A percentile compares a stretch with the other conserved stretches of the same genome.
These are phyloP conservation scores for Triticum aestivum DNA, from an alignment of 176 grass and related monocot genomes.

Conservation along the genomic window DNA sequence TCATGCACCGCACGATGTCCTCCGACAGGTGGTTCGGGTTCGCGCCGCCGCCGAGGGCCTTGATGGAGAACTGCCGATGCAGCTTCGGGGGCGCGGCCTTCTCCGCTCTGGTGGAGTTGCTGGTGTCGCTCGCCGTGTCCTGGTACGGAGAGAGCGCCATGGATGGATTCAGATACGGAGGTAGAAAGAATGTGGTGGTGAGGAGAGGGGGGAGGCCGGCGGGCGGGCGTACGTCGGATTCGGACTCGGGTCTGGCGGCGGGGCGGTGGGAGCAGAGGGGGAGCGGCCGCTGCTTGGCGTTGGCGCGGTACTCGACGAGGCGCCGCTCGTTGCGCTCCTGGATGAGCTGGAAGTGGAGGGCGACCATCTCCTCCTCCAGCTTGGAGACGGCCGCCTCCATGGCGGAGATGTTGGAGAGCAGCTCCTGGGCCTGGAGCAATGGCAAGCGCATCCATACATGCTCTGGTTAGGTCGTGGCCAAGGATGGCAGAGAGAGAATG, in stretches of 20 bases:
- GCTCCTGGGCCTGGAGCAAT: constrained; percentile 60
- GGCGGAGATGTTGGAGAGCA: constrained; percentile 71
- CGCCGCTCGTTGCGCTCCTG: constrained; percentile 96
- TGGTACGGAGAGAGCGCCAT: constrained; percentile 26
- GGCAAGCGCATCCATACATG: no score
- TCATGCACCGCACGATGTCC: constrained; percentile 88
- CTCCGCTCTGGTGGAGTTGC: constrained; percentile 1
- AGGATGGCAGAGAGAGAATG: not conserved
- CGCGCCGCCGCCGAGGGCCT: constrained; percentile 26
- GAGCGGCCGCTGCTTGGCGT: constrained; percentile 30
- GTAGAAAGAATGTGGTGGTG: not conserved
- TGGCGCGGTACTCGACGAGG: constrained; percentile 75
- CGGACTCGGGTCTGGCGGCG: not conserved
- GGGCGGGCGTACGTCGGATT: constrained; percentile 21
- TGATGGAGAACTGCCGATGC: constrained; percentile 48
- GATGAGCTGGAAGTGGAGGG: constrained; percentile 89
- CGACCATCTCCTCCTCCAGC: constrained; percentile 85
- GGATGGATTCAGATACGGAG: not conserved
- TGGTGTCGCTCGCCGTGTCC: constrained; percentile 13
- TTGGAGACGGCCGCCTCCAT: constrained; percentile 54
- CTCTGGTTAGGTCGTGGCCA: no score
- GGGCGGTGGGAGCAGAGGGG: constrained; percentile 31
- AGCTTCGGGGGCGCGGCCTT: constrained; percentile 29
- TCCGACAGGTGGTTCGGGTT: constrained; percentile 74
- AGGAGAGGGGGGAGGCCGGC: not conserved